Evolutionary conservation across 2,329 filamentous ascomycete species (phyloP), one percentile per base, ranked within the genome.

Genomic region (Venturia effusa): DNA sequence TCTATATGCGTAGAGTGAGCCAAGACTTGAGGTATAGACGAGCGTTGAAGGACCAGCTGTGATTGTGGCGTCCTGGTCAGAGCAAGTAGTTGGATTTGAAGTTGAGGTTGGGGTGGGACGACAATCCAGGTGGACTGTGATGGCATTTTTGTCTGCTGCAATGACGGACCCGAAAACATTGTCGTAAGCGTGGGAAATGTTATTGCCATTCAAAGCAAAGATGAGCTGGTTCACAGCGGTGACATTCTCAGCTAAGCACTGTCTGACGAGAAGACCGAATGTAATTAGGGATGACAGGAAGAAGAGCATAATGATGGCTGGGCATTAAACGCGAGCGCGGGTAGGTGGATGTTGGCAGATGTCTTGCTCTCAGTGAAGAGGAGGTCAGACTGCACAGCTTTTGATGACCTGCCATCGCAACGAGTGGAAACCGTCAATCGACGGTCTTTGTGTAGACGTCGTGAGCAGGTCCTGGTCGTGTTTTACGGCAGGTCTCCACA

Each of bases 111-210:
- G 6, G 6, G 40, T 27, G 8, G 51, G 51, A 27, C 22, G 24
- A n/a, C 51, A 57, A 34, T 57, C 51, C 51, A 57, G 51, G 34
- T 57, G 51, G 19, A 57, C 30, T 34, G 51, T 57, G 7, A 57
- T 32, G 30, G 51, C 51, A 22, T 57, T 19, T 7, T 34, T 57
- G 30, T 57, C 51, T 6, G 51, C 51, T 17, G 51, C 51, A 15
- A 57, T 34, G 30, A 57, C 51, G 3, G 51, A 57, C 7, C 51
- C 51, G 27, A 32, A 34, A 15, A 57, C 51, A 19, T 32, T 34
- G 30, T 57, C 30, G 17, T 34, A 57, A 19, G 51, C 51, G 17
- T 57, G 27, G 1, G 51, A 57, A 10, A 4, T 8, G 3, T 24
- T 57, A 30, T 24, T 57, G 30, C 27, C 19, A 22, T 8, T 57